Evolutionary conservation across 2,329 filamentous ascomycete species (phyloP), one percentile per base, ranked within the genome.

Genomic region (Claviceps cyperi): DNA sequence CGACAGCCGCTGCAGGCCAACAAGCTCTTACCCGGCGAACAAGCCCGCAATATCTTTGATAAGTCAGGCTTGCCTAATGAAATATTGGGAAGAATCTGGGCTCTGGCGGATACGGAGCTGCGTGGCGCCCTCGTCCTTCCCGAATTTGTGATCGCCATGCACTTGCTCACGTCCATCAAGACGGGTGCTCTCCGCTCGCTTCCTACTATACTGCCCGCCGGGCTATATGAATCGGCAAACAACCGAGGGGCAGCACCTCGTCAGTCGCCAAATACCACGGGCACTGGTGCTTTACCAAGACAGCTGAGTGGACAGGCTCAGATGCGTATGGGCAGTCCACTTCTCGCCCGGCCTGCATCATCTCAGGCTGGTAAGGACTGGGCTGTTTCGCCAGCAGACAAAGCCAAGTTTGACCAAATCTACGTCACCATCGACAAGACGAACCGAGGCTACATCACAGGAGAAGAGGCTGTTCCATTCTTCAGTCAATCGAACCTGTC

Each of bases 81-180:
- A 58, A 77, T 86, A 11, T 75, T 98, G 35, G 90, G 90, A n/a
- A 82, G 85, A 57, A 96, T 98, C 70, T 98, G 92, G 92, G 89
- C 86, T 59, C 76, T 98, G 53, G 85, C 90, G 21, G 92, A 98
- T 64, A 92, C 88, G 0, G 90, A 96, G 66, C 89, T 95, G 68
- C 81, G 90, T 49, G 92, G 92, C 47, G 81, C 84, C 35, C 75
- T 98, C 37, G 85, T 90, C 51, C 76, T 83, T 58, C 91, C 89
- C 14, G 92, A 97, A 60, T 98, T 98, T 64, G 86, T 95, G 62
- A 94, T 98, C 61, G 92, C 92, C 44, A 98, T 98, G 92, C 92
- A 98, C 66, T 73, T 98, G 53, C 75, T 98, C 54, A 91, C 88
- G 14, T 95, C 89, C 13, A 88, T 87, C 69, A 95, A 94, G 72